phyloP scores from a whole-genome alignment of 2,329 filamentous ascomycete species.

The Colletotrichum eleusines region DNA sequence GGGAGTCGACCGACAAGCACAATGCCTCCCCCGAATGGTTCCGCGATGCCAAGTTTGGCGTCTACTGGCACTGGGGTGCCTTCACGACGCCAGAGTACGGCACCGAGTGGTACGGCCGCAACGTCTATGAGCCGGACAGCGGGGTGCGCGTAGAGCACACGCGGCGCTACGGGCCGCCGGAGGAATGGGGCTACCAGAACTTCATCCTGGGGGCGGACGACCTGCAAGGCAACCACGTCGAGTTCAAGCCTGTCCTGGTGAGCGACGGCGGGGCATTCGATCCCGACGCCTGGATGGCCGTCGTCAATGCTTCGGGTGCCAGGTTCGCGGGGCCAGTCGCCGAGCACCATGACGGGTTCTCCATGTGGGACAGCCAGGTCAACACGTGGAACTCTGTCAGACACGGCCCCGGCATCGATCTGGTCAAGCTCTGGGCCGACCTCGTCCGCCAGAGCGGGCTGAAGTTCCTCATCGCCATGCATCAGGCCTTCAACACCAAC shows the following conservation, averaged over 20 bases:
- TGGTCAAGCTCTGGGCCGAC: not conserved
- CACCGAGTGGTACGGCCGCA: not conserved
- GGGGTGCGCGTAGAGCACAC: not conserved
- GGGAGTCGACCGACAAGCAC: not conserved
- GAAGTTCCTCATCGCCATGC: not conserved
- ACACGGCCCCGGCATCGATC: not conserved
- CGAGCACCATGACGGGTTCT: not conserved
- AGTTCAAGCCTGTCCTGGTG: not conserved
- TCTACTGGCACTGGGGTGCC: not conserved
- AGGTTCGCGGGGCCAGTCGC: not conserved
- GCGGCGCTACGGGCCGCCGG: not conserved
- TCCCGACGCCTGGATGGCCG: not conserved
- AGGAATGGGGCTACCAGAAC: not conserved
- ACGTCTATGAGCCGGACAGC: not conserved
- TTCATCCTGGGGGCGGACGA: not conserved
- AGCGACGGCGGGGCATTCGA: not conserved
- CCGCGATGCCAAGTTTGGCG: not conserved
- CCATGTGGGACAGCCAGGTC: not conserved
- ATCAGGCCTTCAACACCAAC: not conserved
- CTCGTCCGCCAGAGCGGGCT: not conserved
- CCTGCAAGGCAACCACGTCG: not conserved
- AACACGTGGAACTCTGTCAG: not conserved
- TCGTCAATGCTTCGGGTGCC: not conserved
- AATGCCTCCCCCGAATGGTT: not conserved
- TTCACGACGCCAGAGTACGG: not conserved